Conservation (phyloP, 2,329 filamentous ascomycete genomes). For the Aspergillus ustus region DNA sequence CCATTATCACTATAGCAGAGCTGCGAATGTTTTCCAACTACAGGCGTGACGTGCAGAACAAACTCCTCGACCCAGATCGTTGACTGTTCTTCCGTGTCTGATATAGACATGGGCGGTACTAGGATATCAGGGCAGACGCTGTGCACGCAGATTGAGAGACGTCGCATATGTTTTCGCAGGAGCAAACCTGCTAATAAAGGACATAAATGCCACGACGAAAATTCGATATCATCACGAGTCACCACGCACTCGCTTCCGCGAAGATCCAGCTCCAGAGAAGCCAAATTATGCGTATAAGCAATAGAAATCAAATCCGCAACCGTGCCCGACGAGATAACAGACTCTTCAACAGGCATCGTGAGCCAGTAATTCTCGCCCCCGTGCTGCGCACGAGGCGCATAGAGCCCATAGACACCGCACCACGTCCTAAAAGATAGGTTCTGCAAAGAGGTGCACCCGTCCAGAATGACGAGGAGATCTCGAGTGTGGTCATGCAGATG, state of each 20-base stretch:
- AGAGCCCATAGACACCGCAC: background rate
- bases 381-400: background rate
- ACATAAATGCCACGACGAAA: background rate
- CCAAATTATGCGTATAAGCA: background rate
- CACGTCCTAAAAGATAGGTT: background rate
- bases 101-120: background rate
- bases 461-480: background rate
- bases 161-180: background rate
- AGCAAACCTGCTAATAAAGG: background rate
- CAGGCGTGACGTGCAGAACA: background rate
- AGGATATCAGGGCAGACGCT: background rate
- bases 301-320: background rate
- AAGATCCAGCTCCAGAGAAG: background rate
- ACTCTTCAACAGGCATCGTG: background rate
- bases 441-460: background rate
- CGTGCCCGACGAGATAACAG: background rate
- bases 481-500: background rate
- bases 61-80: background rate
- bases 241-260: background rate
- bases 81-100: background rate
- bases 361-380: background rate
- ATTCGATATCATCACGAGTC: background rate
- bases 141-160: background rate
- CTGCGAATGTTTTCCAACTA: background rate
- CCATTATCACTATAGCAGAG: background rate